These are phyloP conservation scores for Iris macrosiphon DNA, from an alignment of 106 monocot genomes.

Conservation along the genomic window DNA sequence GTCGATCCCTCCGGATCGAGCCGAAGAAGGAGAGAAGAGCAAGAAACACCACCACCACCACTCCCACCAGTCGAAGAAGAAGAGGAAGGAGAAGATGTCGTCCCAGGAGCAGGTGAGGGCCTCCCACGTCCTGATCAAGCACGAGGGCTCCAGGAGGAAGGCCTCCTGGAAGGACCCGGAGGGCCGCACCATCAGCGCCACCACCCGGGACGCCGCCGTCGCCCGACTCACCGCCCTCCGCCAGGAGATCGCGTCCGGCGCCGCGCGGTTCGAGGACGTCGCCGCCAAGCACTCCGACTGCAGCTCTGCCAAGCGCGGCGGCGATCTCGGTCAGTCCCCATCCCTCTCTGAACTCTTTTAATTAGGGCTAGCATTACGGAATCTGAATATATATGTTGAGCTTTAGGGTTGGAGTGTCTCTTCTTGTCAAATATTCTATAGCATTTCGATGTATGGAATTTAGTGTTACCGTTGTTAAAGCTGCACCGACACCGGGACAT, in stretches of 20 bases:
- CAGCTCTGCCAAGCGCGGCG: slow-evolving; percentile 95
- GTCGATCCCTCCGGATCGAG: slow-evolving; percentile 12
- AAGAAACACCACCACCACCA: not conserved
- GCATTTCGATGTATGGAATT: too few relatives aligned
- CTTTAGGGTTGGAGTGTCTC: too few relatives aligned
- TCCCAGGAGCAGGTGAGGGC: slow-evolving; percentile 50
- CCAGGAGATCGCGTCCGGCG: slow-evolving; percentile 48
- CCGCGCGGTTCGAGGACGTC: slow-evolving; percentile 56
- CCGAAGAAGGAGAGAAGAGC: not conserved
- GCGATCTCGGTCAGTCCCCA: slow-evolving; percentile 59
- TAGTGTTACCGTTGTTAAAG: too few relatives aligned
- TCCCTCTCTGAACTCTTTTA: not conserved
- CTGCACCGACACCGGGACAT: too few relatives aligned
- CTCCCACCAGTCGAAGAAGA: not conserved
- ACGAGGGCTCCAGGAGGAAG: slow-evolving; percentile 83
- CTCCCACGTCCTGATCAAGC: slow-evolving; percentile 92
- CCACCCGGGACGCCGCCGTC: slow-evolving; percentile 50
- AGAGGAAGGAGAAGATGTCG: slow-evolving; percentile 17
- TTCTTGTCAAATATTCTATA: too few relatives aligned
- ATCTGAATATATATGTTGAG: too few relatives aligned
- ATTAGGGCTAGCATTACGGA: too few relatives aligned
- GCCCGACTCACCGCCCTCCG: slow-evolving; percentile 34
- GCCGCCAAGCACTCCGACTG: slow-evolving; percentile 68
- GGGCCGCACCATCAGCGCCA: slow-evolving; percentile 52
- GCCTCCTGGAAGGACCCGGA: slow-evolving; percentile 94